These are phyloP conservation scores for Picea abies DNA, from an alignment of 83 land plant species.

Conservation along the genomic window DNA sequence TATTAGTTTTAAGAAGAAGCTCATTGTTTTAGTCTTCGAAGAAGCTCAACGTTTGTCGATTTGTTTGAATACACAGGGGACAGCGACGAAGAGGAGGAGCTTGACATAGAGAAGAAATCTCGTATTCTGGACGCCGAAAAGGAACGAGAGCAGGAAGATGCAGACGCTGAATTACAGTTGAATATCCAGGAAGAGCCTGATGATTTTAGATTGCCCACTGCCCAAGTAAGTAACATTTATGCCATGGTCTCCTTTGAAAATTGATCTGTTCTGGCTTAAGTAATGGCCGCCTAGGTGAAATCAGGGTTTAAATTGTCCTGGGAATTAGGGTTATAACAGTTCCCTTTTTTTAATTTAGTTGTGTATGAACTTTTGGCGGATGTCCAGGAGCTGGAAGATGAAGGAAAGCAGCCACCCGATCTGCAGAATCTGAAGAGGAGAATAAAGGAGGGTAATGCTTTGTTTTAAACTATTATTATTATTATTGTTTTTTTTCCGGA, in stretches of 20 bases:
- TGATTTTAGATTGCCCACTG: conserved; percentile 85
- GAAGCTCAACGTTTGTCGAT: too few species aligned
- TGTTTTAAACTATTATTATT: background rate
- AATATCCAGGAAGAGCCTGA: conserved; percentile 89
- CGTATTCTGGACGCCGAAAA: conserved; percentile 55
- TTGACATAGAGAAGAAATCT: conserved; percentile 59
- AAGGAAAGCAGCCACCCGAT: conserved; percentile 72
- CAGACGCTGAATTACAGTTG: conserved; percentile 70
- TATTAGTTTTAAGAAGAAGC: background rate
- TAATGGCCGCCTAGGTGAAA: background rate
- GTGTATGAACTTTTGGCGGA: background rate
- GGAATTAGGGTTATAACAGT: background rate
- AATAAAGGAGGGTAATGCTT: conserved; percentile 84
- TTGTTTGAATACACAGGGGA: background rate
- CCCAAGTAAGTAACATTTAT: conserved; percentile 50
- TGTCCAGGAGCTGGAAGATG: conserved; percentile 80
- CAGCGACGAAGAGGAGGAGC: conserved; percentile 41
- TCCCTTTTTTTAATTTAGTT: background rate
- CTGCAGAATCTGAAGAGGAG: conserved; percentile 69
- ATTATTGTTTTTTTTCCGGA: background rate
- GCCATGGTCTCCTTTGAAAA: background rate
- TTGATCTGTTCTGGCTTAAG: background rate
- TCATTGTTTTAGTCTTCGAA: background rate
- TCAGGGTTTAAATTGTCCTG: background rate
- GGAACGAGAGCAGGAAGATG: conserved; percentile 59